These are phyloP conservation scores for Ophiostoma pallidulum DNA, from an alignment of 2,329 filamentous ascomycete species.

Conservation along the genomic window DNA sequence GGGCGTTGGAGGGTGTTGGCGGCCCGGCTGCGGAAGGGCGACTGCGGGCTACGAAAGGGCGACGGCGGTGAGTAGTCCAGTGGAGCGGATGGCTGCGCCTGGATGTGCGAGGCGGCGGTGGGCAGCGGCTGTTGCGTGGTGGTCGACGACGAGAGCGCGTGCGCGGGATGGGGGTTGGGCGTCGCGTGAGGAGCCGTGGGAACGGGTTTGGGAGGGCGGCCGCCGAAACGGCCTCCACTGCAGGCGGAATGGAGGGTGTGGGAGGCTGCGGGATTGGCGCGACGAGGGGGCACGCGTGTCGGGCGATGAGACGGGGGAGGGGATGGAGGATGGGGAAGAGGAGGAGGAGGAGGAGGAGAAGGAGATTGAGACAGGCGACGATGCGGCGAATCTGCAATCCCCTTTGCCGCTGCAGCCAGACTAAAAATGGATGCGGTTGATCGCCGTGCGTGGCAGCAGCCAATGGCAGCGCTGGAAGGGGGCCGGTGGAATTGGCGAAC, in stretches of 20 bases:
- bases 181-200: constrained; percentile 41
- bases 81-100: constrained; percentile 14
- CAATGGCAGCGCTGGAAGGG: constrained; percentile 10
- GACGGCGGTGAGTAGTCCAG: constrained; percentile 17
- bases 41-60: constrained; percentile 19
- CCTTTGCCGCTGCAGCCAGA: constrained; percentile 11
- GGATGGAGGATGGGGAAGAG: background rate
- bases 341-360: background rate
- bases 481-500: background rate
- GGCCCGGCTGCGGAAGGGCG: constrained; percentile 37
- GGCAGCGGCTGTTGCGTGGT: constrained; percentile 4
- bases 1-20: constrained; percentile 19
- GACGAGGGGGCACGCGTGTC: background rate
- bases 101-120: background rate
- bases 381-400: constrained; percentile 9
- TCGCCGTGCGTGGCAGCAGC: constrained; percentile 6
- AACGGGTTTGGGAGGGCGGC: constrained; percentile 32
- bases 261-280: background rate
- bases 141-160: constrained; percentile 8
- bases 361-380: background rate
- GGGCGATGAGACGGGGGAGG: background rate
- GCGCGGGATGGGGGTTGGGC: constrained; percentile 17
- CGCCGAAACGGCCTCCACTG: constrained; percentile 36
- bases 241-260: background rate
- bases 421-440: constrained; percentile 5